These are phyloP conservation scores for Paraleonurus japonicus DNA, from an alignment of 257 asterid genomes.

Conservation along the genomic window DNA sequence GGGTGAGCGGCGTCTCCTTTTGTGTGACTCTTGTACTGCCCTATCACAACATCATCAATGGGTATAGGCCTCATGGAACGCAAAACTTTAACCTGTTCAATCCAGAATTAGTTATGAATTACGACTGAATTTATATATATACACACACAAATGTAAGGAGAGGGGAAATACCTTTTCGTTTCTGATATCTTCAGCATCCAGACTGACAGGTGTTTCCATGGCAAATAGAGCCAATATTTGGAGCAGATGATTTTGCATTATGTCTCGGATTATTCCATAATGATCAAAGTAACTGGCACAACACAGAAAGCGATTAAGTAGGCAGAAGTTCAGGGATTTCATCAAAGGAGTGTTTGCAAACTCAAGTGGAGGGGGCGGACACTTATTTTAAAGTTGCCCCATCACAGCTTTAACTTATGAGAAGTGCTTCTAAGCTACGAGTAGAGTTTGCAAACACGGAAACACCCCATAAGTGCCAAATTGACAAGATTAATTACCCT, in stretches of 20 bases:
- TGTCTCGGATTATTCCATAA: constrained; percentile 91
- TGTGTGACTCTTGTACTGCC: constrained; percentile 83
- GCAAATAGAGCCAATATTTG: constrained; percentile 97
- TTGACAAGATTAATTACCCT: constrained; percentile 59
- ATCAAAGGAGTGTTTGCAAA: too few species aligned
- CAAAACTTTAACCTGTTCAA: constrained; percentile 80
- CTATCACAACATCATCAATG: constrained; percentile 68
- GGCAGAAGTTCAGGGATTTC: neutral
- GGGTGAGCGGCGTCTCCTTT: constrained; percentile 69
- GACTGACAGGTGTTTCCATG: constrained; percentile 98
- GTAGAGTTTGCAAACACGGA: too few species aligned
- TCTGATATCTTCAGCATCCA: constrained; percentile 97
- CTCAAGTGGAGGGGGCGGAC: too few species aligned
- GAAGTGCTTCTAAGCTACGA: too few species aligned
- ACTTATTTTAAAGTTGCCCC: too few species aligned
- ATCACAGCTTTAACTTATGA: too few species aligned
- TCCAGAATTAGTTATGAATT: constrained; percentile 16
- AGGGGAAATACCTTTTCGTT: constrained; percentile 73
- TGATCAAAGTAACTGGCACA: constrained; percentile 79
- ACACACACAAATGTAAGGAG: neutral
- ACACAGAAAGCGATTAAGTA: constrained; percentile 12
- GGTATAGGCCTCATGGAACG: constrained; percentile 83
- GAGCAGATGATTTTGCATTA: constrained; percentile 97
- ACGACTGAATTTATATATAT: neutral
- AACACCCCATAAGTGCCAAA: constrained; percentile 2